Base-by-base conservation (phyloP, 441 rosid species). In the Populus hybrid region DNA sequence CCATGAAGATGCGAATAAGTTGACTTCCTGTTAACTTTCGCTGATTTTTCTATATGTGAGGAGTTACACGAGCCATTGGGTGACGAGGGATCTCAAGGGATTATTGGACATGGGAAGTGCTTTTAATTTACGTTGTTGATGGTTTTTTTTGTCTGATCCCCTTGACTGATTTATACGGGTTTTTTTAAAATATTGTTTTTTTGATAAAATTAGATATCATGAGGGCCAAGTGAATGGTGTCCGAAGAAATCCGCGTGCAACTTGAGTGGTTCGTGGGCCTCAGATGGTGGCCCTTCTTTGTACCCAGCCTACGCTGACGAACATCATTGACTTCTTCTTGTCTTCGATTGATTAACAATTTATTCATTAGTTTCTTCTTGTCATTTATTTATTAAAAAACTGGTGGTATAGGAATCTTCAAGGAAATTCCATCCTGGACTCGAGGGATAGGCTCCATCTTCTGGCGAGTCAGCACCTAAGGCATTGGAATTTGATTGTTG, bases 1-100 rank as follows among this genome's bases (percentile, higher is more conserved):
- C 71, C 30, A 11, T 61, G 42, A 64, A 77, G 50, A 76, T 79
- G 80, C 80, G 75, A 5, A 75, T 69, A 68, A 20, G 3, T 3
- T 50, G 1, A 34, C 16, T 36, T 8, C 9, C 1, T 34, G 54
- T 38, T 38, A 4, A 1, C 23, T 36, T 63, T n/a, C 67, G 67
- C n/a, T 63, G 10, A 9, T 63, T 10, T 34, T 34, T n/a, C 67
- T 8, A 38, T 38, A 38, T 38, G 67, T 21, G 24, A 4, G 2
- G 24, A 59, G 8, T 24, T 63, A 24, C 67, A 34, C 36, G 36
- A 20, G 21, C 67, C 46, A 28, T 23, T 40, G 42, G 73, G 64
- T 11, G 36, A 16, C 14, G 34, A 46, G 7, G n/a, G 24, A 63
- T 34, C 24, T 74, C 36, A 36, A 5, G 57, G 14, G 10, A 36